Base-by-base conservation (phyloP, 169 alveolate genomes). In the Plasmodium gaboni region DNA sequence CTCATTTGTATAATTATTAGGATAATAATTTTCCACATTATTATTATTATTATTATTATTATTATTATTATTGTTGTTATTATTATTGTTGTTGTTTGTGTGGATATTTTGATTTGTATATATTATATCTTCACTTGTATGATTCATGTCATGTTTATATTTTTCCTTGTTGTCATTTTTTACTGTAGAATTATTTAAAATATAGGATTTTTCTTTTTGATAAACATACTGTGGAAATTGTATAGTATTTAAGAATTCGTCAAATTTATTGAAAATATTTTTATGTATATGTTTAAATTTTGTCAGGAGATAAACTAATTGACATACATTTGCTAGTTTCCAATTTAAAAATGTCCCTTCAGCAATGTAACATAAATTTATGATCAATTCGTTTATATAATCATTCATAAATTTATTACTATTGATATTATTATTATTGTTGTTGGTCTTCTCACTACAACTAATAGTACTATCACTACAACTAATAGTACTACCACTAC, bases 271-370 rank as follows among this genome's bases (percentile, higher is more conserved):
- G 64, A 78, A 78, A 64, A 78, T 78, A 19, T 64, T 48, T 42
- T 26, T 46, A 65, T 78, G 89, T 46, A 78, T 78, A 65, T 78
- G 76, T n/a, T 78, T 78, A 51, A 64, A 78, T 51, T 67, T 64
- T 12, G 89, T 38, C 7, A 78, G 59, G 8, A 78, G 15, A 65
- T 78, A 78, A 48, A 78, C 53, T 2, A 78, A 53, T 15, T 78
- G 89, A 28, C 89, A 78, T n/a, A 78, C 38, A 51, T 78, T 78
- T 28, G 89, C 64, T 1, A 76, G 53, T 22, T 78, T 78, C 89
- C 89, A 78, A 13, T 63, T 46, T 19, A 57, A 26, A 63, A 78
- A 78, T 2, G 68, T 38, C 0, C 17, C 50, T 59, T 78, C 72
- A 68, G 67, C 69, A 78, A 65, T 78, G 48, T 26, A n/a, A 6